phyloP scores from a whole-genome alignment of 257 asterid genomes.

The Hygrophila difformis region DNA sequence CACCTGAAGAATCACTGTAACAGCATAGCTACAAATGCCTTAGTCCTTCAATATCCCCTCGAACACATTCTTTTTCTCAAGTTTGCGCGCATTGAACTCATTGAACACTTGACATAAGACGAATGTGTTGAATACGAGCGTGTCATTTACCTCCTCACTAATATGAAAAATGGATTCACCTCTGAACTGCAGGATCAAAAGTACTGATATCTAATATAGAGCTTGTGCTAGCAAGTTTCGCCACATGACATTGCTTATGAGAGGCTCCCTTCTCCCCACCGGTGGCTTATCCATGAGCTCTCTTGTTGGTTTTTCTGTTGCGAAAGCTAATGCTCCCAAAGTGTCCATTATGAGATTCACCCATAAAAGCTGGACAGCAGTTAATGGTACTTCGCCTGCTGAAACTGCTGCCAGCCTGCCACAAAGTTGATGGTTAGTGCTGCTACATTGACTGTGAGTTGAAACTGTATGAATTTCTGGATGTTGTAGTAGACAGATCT shows the following conservation, averaged over 20 bases:
- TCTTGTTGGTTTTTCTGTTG: conserved; percentile 98
- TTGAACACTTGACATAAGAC: conserved; percentile 40
- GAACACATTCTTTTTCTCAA: conserved; percentile 37
- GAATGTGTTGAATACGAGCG: conserved; percentile 37
- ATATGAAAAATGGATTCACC: too few species aligned
- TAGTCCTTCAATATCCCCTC: conserved; percentile 30
- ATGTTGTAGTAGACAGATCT: conserved; percentile 95
- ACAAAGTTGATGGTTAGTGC: conserved; percentile 81
- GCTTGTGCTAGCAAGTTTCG: too few species aligned
- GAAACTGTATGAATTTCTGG: conserved; percentile 95
- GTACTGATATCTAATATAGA: too few species aligned
- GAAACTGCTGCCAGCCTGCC: conserved; percentile 85
- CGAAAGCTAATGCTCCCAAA: conserved; percentile 94
- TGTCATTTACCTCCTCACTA: too few species aligned
- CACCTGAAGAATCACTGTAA: conserved; percentile 31
- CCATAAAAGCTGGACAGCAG: conserved; percentile 92
- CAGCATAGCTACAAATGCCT: conserved; percentile 33
- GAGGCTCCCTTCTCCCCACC: conserved; percentile 98
- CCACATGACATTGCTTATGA: too few species aligned
- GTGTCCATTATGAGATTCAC: conserved; percentile 98
- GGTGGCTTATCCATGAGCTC: conserved; percentile 85
- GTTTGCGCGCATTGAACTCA: conserved; percentile 37
- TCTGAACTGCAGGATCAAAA: too few species aligned
- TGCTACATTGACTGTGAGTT: conserved; percentile 96
- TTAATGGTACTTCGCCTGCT: conserved; percentile 85